Conservation (phyloP, 108 stramenopile genomes). For the Cyclotella sp. region DNA sequence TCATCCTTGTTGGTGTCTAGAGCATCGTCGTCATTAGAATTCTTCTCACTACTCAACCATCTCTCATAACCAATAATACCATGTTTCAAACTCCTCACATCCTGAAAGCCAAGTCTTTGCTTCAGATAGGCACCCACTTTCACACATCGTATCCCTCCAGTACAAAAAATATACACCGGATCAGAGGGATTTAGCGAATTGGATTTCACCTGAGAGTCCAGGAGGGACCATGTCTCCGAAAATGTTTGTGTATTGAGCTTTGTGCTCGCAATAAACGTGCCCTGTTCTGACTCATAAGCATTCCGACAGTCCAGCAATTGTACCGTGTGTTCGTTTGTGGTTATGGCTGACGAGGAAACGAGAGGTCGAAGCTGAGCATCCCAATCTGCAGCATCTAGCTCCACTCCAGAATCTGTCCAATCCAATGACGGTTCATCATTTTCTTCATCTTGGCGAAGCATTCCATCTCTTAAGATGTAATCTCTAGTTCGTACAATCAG, state of each 20-base stretch:
- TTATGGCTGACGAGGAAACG: neutral
- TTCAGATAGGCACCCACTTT: conserved; percentile 82
- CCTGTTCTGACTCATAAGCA: conserved; percentile 76
- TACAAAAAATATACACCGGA: conserved; percentile 83
- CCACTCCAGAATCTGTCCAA: conserved; percentile 60
- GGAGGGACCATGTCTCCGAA: conserved; percentile 68
- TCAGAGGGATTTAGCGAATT: conserved; percentile 47
- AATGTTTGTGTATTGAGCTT: conserved; percentile 77
- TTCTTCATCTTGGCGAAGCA: conserved; percentile 6
- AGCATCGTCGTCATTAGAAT: conserved; percentile 1
- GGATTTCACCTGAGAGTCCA: conserved; percentile 57
- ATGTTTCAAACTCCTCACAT: conserved; percentile 75
- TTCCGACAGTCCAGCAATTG: conserved; percentile 72
- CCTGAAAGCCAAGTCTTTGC: conserved; percentile 72
- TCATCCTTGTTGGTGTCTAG: conserved; percentile 6
- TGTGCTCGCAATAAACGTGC: conserved; percentile 63
- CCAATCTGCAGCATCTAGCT: conserved; percentile 60
- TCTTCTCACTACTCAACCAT: conserved; percentile 29
- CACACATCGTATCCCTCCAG: conserved; percentile 90
- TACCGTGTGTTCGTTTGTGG: conserved; percentile 1
- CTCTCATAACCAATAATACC: conserved; percentile 80
- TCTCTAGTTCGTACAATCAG: conserved; percentile 63
- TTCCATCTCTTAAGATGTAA: conserved; percentile 58
- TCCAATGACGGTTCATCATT: conserved; percentile 27
- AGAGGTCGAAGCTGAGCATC: conserved; percentile 48